These are phyloP conservation scores for Diplocarpon rosae DNA, from an alignment of 2,329 filamentous ascomycete species.

Conservation along the genomic window DNA sequence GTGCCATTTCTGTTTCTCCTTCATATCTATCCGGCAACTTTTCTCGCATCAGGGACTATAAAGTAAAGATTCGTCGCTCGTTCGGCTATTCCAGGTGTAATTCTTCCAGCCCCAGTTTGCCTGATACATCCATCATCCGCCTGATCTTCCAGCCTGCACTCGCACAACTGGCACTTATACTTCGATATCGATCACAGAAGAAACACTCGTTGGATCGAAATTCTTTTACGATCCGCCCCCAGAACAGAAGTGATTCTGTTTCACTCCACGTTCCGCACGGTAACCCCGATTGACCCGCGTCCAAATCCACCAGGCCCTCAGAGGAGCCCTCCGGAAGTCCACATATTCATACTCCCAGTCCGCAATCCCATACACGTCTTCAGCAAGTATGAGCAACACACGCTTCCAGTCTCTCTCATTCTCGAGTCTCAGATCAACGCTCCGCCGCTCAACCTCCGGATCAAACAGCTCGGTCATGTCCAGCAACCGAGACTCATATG, in stretches of 20 bases:
- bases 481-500: conserved; percentile 28
- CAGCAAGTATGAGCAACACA: conserved; percentile 23
- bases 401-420: conserved; percentile 33
- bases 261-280: neutral
- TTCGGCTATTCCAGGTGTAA: too few relatives aligned
- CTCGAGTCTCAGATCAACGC: conserved; percentile 42
- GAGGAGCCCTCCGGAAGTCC: too few relatives aligned
- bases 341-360: neutral
- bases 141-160: conserved; percentile 20
- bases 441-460: conserved; percentile 38
- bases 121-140: neutral
- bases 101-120: too few relatives aligned
- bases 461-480: conserved; percentile 23
- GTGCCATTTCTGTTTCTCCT: conserved; percentile 4
- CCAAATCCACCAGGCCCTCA: neutral
- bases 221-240: conserved; percentile 2
- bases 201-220: neutral
- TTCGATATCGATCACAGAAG: neutral
- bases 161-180: neutral
- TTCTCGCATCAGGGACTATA: too few relatives aligned
- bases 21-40: conserved; percentile 5
- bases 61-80: conserved; percentile 24
- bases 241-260: conserved; percentile 2
- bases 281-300: conserved; percentile 1
- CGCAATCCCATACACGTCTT: conserved; percentile 1